phyloP scores from a whole-genome alignment of 352 stramenopile species.

The Plasmopara viticola region DNA sequence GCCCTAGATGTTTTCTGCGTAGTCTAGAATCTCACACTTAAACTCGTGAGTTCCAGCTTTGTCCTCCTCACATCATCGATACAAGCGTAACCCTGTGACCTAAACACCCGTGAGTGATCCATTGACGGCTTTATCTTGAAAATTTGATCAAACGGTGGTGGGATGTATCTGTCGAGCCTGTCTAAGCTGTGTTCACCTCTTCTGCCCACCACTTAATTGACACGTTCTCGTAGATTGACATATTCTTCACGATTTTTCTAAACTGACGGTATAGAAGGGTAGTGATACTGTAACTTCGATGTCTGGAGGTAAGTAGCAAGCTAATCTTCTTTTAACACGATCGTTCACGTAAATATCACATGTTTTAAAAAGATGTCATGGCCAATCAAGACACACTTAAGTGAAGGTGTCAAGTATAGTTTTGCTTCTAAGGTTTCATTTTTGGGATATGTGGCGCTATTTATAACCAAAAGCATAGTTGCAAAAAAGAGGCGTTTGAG shows the following conservation, averaged over 20 bases:
- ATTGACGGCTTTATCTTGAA: not conserved
- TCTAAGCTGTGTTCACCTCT: not conserved
- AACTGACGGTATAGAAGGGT: too few species aligned
- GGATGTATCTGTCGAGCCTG: not conserved
- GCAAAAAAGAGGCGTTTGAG: too few species aligned
- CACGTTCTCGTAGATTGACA: not conserved
- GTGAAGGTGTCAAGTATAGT: too few species aligned
- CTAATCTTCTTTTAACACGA: too few species aligned
- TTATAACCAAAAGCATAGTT: too few species aligned
- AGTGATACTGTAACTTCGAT: too few species aligned
- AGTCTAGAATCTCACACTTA: conserved; percentile 5
- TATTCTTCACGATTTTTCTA: not conserved
- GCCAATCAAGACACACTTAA: too few species aligned
- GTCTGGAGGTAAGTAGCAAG: too few species aligned
- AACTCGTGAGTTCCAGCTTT: conserved; percentile 6
- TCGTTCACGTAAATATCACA: too few species aligned
- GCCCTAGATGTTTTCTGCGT: conserved; percentile 8
- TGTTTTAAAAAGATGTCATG: too few species aligned
- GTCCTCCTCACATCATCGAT: conserved; percentile 6
- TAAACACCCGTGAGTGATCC: not conserved
- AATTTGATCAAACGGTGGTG: not conserved
- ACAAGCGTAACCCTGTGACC: conserved; percentile 1
- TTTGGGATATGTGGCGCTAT: too few species aligned
- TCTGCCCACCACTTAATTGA: not conserved
- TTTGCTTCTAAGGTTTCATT: too few species aligned